Evolutionary conservation across 305 asterid species (phyloP).

Genomic region (Fraxinus sp.): DNA sequence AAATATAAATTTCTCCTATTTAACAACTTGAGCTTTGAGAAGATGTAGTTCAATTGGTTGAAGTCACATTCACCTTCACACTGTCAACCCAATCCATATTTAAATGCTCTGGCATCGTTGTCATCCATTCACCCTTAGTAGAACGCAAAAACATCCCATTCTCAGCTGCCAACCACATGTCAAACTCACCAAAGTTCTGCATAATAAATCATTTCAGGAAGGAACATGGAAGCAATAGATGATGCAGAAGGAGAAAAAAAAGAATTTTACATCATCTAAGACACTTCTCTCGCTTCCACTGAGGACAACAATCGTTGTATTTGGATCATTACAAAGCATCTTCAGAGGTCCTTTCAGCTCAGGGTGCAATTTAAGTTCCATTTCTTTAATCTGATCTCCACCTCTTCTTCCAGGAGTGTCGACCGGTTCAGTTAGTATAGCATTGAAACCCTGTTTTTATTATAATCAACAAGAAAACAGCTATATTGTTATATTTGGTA

Average conservation of each 20-base stretch:
- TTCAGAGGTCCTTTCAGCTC: conserved; percentile 64
- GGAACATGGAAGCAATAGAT: conserved; percentile 8
- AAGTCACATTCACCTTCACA: conserved; percentile 55
- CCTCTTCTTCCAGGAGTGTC: conserved; percentile 83
- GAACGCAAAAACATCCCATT: conserved; percentile 96
- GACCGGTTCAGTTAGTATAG: conserved; percentile 73
- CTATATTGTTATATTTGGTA: not conserved
- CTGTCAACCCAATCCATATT: conserved; percentile 98
- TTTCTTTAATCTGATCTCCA: conserved; percentile 93
- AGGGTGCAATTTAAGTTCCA: conserved; percentile 92
- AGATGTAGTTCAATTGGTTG: not conserved
- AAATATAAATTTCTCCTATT: not conserved
- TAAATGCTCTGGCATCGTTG: conserved; percentile 99
- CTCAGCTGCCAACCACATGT: conserved; percentile 99
- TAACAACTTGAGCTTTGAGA: not conserved
- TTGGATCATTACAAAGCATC: conserved; percentile 74
- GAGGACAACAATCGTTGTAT: conserved; percentile 83
- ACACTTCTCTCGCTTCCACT: conserved; percentile 84
- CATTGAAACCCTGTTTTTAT: conserved; percentile 76
- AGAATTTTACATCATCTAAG: conserved; percentile 62
- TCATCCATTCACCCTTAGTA: conserved; percentile 92
- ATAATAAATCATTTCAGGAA: conserved; percentile 32
- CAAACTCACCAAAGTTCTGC: conserved; percentile 83
- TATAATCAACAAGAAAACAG: not conserved
- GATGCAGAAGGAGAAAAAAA: conserved; percentile 15